These are phyloP conservation scores for Gloeostereum incarnatum DNA, from an alignment of 768 basidiomycete genomes.

Conservation along the genomic window DNA sequence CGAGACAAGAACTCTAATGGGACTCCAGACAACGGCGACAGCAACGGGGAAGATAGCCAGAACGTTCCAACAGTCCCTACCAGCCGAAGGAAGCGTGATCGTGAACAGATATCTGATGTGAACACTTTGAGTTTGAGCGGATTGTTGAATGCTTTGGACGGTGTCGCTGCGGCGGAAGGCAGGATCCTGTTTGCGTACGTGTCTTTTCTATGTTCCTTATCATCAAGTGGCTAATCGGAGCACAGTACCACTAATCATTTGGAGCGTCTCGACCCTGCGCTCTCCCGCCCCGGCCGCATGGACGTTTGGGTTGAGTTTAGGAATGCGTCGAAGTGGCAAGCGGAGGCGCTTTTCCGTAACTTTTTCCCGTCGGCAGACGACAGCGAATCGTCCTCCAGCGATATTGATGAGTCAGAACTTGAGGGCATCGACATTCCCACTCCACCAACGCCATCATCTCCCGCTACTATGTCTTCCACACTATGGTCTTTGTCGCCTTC, in stretches of 20 bases:
- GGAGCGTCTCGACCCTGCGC: slow-evolving; percentile 83
- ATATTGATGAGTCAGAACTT: slow-evolving; percentile 18
- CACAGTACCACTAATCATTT: slow-evolving; percentile 81
- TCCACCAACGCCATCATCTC: slow-evolving; percentile 9
- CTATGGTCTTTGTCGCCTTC: slow-evolving; percentile 31
- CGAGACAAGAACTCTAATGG: slow-evolving; percentile 41
- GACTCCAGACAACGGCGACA: slow-evolving; percentile 10
- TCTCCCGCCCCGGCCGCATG: slow-evolving; percentile 88
- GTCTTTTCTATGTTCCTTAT: slow-evolving; percentile 14
- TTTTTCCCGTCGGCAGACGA: slow-evolving; percentile 78
- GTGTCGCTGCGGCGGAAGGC: slow-evolving; percentile 81
- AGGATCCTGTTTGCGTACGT: slow-evolving; percentile 84
- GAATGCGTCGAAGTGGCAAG: slow-evolving; percentile 78
- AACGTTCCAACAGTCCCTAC: slow-evolving; percentile 6
- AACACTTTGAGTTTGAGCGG: slow-evolving; percentile 80
- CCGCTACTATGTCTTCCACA: slow-evolving; percentile 21
- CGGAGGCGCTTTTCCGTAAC: slow-evolving; percentile 79
- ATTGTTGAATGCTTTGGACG: slow-evolving; percentile 77
- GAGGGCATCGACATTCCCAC: slow-evolving; percentile 17
- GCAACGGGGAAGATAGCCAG: slow-evolving; percentile 22
- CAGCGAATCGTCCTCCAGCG: slow-evolving; percentile 14
- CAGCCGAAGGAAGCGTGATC: slow-evolving; percentile 30
- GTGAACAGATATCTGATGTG: slow-evolving; percentile 62
- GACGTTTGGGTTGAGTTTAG: slow-evolving; percentile 92
- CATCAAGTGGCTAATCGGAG: not conserved